phyloP scores from a whole-genome alignment of 768 basidiomycete genomes.

The Scleroderma bovista region DNA sequence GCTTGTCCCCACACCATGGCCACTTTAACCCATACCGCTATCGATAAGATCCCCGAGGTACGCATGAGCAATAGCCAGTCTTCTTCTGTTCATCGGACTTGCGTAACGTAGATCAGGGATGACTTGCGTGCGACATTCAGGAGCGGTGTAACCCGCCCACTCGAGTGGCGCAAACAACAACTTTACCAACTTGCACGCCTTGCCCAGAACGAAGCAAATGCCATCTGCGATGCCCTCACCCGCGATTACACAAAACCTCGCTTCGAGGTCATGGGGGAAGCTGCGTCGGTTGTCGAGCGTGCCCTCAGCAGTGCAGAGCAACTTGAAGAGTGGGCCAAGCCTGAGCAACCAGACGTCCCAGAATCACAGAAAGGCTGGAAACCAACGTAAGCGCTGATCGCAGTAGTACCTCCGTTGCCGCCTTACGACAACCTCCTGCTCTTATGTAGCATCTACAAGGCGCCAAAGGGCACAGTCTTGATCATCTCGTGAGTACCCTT shows the following conservation, averaged over 20 bases:
- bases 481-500: constrained; percentile 47
- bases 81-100: neutral
- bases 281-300: constrained; percentile 39
- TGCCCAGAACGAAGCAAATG: constrained; percentile 55
- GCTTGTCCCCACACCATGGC: neutral
- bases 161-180: constrained; percentile 61
- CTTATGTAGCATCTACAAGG: constrained; percentile 44
- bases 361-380: constrained; percentile 45
- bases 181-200: constrained; percentile 57
- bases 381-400: constrained; percentile 30
- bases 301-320: constrained; percentile 39
- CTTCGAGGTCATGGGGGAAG: constrained; percentile 36
- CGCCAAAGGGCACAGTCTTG: constrained; percentile 56
- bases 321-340: constrained; percentile 54
- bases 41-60: constrained; percentile 24
- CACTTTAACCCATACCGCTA: constrained; percentile 10
- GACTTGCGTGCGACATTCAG: constrained; percentile 43
- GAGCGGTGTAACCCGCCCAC: constrained; percentile 42
- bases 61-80: neutral
- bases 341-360: constrained; percentile 33
- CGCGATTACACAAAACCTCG: constrained; percentile 48
- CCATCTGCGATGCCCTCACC: constrained; percentile 38
- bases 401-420: neutral
- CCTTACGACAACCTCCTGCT: too few species aligned
- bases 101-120: constrained; percentile 27